phyloP scores from a whole-genome alignment of 306 rosid genomes.

The Quercus wislizeni region DNA sequence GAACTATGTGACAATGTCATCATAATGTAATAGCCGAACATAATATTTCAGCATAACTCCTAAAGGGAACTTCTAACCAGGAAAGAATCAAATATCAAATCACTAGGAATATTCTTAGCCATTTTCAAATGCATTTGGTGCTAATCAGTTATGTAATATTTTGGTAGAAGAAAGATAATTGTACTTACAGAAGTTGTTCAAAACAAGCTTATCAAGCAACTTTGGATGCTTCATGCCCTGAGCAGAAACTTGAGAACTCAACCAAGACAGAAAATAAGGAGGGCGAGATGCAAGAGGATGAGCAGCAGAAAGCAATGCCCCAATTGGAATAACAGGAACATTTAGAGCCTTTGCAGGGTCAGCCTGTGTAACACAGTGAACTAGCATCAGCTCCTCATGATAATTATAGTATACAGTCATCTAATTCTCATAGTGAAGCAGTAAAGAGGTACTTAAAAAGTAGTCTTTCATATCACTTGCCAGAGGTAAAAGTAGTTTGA shows the following conservation, averaged over 20 bases:
- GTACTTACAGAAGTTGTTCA: constrained; percentile 74
- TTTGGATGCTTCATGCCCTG: constrained; percentile 69
- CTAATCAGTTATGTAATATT: background rate
- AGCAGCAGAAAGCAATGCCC: constrained; percentile 51
- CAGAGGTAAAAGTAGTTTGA: constrained; percentile 81
- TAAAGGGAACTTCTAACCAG: background rate
- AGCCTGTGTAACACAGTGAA: constrained; percentile 43
- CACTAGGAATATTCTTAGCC: background rate
- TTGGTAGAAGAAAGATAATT: background rate
- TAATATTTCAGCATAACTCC: background rate
- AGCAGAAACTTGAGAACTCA: constrained; percentile 67
- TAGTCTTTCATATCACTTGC: constrained; percentile 46
- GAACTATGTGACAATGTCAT: background rate
- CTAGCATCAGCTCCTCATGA: constrained; percentile 1
- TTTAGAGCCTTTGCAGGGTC: constrained; percentile 68
- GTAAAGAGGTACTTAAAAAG: constrained; percentile 2
- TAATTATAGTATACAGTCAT: background rate
- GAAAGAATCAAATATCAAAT: background rate
- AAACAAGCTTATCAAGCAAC: constrained; percentile 65
- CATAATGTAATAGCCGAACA: background rate
- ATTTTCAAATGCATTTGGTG: background rate
- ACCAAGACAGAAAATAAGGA: constrained; percentile 62
- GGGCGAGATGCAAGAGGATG: constrained; percentile 57
- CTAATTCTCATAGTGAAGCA: background rate
- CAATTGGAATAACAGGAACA: constrained; percentile 74